Percentiles rank a stretch among this genome's conserved stretches.
Evolutionary conservation across 257 asterid genomes (phyloP).

Genomic region (Jacaranda mimosifolia): DNA sequence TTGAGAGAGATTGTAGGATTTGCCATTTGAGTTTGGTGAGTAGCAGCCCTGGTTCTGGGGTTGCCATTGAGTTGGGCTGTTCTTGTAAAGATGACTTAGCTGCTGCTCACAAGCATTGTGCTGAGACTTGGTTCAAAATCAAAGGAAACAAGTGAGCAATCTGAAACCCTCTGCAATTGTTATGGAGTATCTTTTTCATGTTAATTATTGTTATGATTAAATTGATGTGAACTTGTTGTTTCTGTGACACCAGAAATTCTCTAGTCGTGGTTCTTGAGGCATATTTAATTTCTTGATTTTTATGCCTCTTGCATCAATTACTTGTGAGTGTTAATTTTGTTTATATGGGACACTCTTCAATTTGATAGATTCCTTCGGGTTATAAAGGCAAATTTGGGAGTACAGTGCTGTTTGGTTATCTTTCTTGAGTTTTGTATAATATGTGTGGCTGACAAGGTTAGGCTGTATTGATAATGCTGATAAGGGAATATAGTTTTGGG

Average conservation of each 20-base stretch:
- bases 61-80: constrained; percentile 85
- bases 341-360: not conserved
- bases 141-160: constrained; percentile 86
- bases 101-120: constrained; percentile 89
- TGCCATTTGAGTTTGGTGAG: constrained; percentile 81
- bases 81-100: constrained; percentile 89
- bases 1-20: constrained; percentile 81
- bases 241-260: not conserved
- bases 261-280: not conserved
- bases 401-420: constrained; percentile 16
- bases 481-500: constrained; percentile 46
- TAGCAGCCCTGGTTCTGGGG: constrained; percentile 62
- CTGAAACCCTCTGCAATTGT: not conserved
- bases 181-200: not conserved
- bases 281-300: not conserved
- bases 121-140: constrained; percentile 95
- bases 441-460: constrained; percentile 40
- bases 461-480: constrained; percentile 43
- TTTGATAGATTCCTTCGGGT: constrained; percentile 10
- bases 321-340: not conserved
- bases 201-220: not conserved
- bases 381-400: constrained; percentile 14
- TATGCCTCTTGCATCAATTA: not conserved
- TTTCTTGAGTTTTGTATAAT: constrained; percentile 25
- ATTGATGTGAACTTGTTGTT: constrained; percentile 18